Conservation (phyloP, 352 stramenopile genomes). For the Phytopythium chamaehyphon region DNA sequence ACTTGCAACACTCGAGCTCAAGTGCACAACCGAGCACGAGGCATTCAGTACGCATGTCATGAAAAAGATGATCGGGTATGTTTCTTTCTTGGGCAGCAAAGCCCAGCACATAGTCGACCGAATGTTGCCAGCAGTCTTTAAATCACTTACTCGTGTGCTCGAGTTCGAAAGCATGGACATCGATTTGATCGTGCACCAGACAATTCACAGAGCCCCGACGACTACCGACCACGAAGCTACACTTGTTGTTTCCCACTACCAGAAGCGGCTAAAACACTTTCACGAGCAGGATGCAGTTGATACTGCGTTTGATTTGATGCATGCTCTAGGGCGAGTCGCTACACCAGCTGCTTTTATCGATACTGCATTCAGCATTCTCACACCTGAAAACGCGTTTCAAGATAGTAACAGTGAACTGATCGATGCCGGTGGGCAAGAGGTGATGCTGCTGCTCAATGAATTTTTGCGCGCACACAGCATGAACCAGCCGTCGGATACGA, state of each 20-base stretch:
- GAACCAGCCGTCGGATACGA: not conserved
- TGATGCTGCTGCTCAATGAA: constrained; percentile 67
- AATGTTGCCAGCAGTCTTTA: constrained; percentile 43
- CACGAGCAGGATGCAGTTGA: constrained; percentile 62
- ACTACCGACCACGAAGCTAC: constrained; percentile 4
- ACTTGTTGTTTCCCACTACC: constrained; percentile 66
- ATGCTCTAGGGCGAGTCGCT: constrained; percentile 33
- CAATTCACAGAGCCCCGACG: not conserved
- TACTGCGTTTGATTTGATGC: constrained; percentile 40
- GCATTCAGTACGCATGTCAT: constrained; percentile 49
- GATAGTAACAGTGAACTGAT: constrained; percentile 1
- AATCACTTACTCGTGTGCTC: constrained; percentile 39
- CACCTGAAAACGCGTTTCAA: not conserved
- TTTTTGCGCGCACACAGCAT: constrained; percentile 34
- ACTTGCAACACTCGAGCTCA: constrained; percentile 58
- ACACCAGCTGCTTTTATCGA: constrained; percentile 69
- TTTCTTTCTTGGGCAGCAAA: constrained; percentile 35
- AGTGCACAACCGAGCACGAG: constrained; percentile 61
- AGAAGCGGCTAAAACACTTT: constrained; percentile 72
- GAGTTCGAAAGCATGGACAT: constrained; percentile 69
- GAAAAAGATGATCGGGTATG: constrained; percentile 67
- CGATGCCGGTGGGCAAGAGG: constrained; percentile 17
- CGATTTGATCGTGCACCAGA: constrained; percentile 64
- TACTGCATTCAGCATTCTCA: constrained; percentile 46
- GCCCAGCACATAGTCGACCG: constrained; percentile 49